Base-by-base conservation (phyloP, 2,329 filamentous ascomycete genomes). In the Clonostachys sp. region DNA sequence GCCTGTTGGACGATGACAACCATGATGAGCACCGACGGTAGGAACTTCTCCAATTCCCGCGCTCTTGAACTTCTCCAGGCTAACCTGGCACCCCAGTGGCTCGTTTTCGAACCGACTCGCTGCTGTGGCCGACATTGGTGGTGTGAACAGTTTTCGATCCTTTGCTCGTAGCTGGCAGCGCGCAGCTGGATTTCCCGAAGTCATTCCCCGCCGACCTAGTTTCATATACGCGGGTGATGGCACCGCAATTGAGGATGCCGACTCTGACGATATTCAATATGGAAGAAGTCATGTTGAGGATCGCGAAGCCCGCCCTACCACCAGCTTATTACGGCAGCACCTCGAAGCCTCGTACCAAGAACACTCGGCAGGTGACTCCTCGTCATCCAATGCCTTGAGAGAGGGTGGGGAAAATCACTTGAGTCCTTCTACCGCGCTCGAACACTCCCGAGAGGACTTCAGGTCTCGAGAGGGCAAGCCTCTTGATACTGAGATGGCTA, bases 141-240 rank as follows among this genome's bases (percentile, higher is more conserved):
- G 92, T 45, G 86, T 91, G 51, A 97, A 97, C 73, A 95, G 89
- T 66, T 87, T 97, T 58, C 86, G 94, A 60, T 95, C 91, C 59
- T 97, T 97, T 63, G 89, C 91, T 41, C 82, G 87, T 51, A 95
- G 89, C 57, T 96, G 91, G 87, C 89, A 92, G 67, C 84, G 92
- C 63, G 92, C 92, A 36, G 90, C 91, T 24, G 86, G 80, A 48
- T 97, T 97, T 66, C 80, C 83, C 53, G 91, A 96, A 64, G 89
- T 96, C 55, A 85, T 94, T 34, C 89, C 90, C 6, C 84, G 88
- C 47, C 81, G 84, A 14, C 83, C 84, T 13, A 86, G 88, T 34
- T 90, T 95, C 61, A 74, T 89, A 46, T 78, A 83, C 52, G 76
- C 77, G 3, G 78, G 83, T 51, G 76, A 77, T 3, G 76, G 80